Conservation (phyloP, 208 protist genomes). For the Crithidia fasciculata region DNA sequence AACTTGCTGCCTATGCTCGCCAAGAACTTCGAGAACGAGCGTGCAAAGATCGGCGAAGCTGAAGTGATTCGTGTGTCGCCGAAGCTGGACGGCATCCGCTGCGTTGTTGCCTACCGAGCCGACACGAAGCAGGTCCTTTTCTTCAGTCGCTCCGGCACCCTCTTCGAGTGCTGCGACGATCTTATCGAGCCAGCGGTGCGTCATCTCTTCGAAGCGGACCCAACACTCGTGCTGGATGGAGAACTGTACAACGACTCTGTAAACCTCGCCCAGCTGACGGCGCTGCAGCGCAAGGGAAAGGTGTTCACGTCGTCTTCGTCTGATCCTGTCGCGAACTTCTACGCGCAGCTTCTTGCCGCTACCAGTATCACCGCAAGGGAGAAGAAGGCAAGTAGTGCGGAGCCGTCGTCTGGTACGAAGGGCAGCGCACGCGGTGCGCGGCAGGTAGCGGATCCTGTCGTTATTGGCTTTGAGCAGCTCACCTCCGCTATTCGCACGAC, state of each 20-base stretch:
- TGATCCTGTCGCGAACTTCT: conserved; percentile 5
- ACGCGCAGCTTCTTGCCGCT: conserved; percentile 9
- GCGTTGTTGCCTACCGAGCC: conserved; percentile 72
- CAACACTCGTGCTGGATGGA: conserved; percentile 83
- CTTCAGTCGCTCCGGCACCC: conserved; percentile 83
- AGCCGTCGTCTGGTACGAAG: too few relatives aligned
- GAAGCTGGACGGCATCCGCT: conserved; percentile 93
- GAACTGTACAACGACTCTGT: conserved; percentile 86
- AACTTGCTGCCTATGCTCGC: conserved; percentile 91
- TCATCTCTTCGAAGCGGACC: conserved; percentile 69
- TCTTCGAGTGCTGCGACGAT: conserved; percentile 89
- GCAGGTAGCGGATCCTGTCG: conserved; percentile 8
- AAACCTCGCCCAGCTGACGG: conserved; percentile 36
- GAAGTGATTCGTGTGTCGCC: conserved; percentile 80
- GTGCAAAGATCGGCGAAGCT: conserved; percentile 46
- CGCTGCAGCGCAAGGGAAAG: neutral
- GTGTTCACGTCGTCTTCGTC: neutral
- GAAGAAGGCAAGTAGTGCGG: neutral
- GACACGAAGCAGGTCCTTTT: conserved; percentile 60
- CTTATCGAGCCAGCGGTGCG: conserved; percentile 70
- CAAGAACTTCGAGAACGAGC: conserved; percentile 75
- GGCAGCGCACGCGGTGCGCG: too few relatives aligned
- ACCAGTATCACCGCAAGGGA: neutral
- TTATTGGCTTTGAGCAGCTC: conserved; percentile 75
- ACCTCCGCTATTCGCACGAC: conserved; percentile 83